Evolutionary conservation across 306 rosid species (phyloP), one percentile per base, ranked within the genome.

Genomic region (Betula pendula): DNA sequence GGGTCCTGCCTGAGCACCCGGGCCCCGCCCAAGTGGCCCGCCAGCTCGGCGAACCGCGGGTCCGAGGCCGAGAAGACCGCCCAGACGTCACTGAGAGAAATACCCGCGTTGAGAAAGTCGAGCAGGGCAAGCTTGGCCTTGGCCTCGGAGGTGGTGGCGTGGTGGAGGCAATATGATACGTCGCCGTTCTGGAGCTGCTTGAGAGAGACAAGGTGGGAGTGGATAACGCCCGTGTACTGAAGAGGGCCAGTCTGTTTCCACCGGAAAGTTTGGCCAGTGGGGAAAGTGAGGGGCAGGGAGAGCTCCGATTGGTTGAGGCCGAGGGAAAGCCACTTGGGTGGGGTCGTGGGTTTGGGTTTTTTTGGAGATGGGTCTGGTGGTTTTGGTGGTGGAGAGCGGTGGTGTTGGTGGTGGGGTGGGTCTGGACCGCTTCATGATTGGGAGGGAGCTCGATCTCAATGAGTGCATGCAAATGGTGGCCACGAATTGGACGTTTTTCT

Each of bases 221-320:
- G 92, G 25, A 95, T 82, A 38, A 85, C 96, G 70, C 97, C 98
- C 9, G 97, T 87, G 96, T 78, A 92, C 68, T 89, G 91, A 0
- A 49, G 82, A 15, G 93, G 87, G 9, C 86, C 96, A 49, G 97
- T 95, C 53, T 83, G 88, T 29, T 78, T 85, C 98, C 98, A 92
- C 40, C 96, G 84, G 92, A 94, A 94, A 80, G 97, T 92, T 86
- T 94, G 98, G 77, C 98, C 98, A 27, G 98, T 94, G 66, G 97
- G 98, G 88, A 94, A 94, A 47, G 96, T 94, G 88, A 90, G 95
- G 38, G 90, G 88, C 35, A 92, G n/a, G 17, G 81, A 92, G 85
- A 95, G 98, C 73, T 92, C 97, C 27, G 86, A 81, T 33, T 62
- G 83, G 80, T 80, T 6, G 22, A 95, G 77, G 44, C 87, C 80